Base-by-base conservation (phyloP, 179 eudicot species). In the Amaranthus tricolor region DNA sequence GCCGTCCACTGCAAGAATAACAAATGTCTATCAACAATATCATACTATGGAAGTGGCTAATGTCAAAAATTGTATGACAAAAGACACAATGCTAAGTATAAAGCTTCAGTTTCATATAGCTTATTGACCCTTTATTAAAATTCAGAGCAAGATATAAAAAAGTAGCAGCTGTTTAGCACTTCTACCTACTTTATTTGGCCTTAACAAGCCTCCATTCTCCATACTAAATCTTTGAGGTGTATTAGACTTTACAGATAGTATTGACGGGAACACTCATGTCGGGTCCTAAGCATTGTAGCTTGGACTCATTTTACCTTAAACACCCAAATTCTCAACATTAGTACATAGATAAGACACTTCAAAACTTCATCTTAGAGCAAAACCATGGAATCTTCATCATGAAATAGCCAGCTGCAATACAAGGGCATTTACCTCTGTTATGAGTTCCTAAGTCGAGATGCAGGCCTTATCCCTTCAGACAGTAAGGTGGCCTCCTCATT, bases 1-100 rank as follows among this genome's bases (percentile, higher is more conserved):
- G 97, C 14, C 96, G 94, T 56, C 98, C 98, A 79, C 98, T 94
- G 90, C 65, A 85, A 49, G 66, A 68, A 79, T 24, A 13, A 55
- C n/a, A 54, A 67, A 78, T 68, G 62, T 70, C 14, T 31, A 43
- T 70, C 66, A 63, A 43, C 44, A 61, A 40, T 3, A 24, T 51
- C 19, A 10, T 53, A 16, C 48, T 3, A 58, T 5, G 9, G 48
- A 53, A 73, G 53, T 20, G 43, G 5, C 8, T 31, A 31, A 24
- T n/a, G 20, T 45, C 3, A 71, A 44, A 40, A 5, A 44, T 43
- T 24, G 7, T 12, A 60, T 17, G 24, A 73, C 19, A 55, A 60
- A 61, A 50, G 17, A 6, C 45, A 2, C 6, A 60, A 64, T n/a
- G 0, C 47, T 47, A 53, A 66, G 75, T 44, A 16, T 55, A 62